Evolutionary conservation across 1,284 basidiomycete genomes (phyloP), one percentile per base, ranked within the genome.

Genomic region (Sanghuangporus sanghuang): DNA sequence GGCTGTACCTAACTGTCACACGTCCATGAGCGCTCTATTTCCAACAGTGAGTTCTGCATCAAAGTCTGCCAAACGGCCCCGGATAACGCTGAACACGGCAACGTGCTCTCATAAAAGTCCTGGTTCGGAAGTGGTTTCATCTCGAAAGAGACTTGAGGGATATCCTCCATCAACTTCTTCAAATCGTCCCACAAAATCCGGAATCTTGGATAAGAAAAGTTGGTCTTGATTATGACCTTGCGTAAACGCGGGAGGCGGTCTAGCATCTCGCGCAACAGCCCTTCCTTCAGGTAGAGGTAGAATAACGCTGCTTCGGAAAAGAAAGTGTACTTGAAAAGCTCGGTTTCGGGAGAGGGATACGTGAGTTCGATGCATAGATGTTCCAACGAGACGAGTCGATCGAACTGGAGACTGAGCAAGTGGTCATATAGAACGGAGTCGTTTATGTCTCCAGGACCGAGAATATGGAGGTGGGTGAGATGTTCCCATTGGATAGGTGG

Each of bases 381-480:
- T 40, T 52, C 35, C 16, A 63, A 49, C n/a, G 56, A 58, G 16
- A 23, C 23, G 46, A 63, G 49, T 3, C 40, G 42, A 40, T 63
- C 49, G 36, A 63, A n/a, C 35, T 59, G 62, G 32, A 35, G 16
- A 21, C 32, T 27, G 14, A 63, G 48, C 23, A 63, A n/a, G 4
- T 21, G 18, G 16, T 50, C 27, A 23, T 63, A 59, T n/a, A 59
- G n/a, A 14, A 35, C 50, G 6, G 18, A 38, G 46, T 39, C 38
- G 9, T 38, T 42, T n/a, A 53, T 16, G 40, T 57, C 57, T 8
- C 46, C 49, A 18, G 56, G 48, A 9, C 42, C 62, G 32, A 63
- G 50, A n/a, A 63, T 27, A 16, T 63, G 62, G 38, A 63, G 62
- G 39, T 63, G 62, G 23, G 62, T 63, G 48, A 63, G 56, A 23